Conservation (phyloP, 495 filamentous ascomycete genomes). For the Penicillium paradoxum region DNA sequence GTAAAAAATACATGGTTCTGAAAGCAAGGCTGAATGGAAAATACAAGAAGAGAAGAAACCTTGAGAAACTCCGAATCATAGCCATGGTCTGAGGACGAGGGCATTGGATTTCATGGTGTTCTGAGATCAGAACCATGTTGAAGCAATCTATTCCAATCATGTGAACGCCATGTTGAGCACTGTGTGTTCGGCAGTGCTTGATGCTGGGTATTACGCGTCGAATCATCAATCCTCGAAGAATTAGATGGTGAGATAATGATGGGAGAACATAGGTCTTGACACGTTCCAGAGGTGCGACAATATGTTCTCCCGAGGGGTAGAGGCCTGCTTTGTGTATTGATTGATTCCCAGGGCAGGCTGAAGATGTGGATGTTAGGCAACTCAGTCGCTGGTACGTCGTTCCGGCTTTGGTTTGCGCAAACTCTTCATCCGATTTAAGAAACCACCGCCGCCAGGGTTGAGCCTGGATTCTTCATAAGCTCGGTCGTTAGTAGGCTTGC, state of each 20-base stretch:
- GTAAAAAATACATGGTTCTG: slow-evolving; percentile 8
- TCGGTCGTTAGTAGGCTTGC: slow-evolving; percentile 65
- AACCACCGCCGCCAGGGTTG: slow-evolving; percentile 48
- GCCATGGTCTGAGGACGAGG: neutral
- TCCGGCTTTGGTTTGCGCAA: slow-evolving; percentile 58
- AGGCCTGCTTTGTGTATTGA: too few species aligned
- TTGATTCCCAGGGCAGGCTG: neutral
- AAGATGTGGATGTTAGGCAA: neutral
- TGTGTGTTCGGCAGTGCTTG: slow-evolving; percentile 13
- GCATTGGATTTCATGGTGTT: neutral
- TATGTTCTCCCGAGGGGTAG: neutral
- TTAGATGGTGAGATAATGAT: slow-evolving; percentile 5
- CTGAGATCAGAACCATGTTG: neutral
- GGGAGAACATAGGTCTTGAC: neutral
- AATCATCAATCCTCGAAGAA: slow-evolving; percentile 20
- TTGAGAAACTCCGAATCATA: slow-evolving; percentile 13
- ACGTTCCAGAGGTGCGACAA: neutral
- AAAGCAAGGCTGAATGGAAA: slow-evolving; percentile 6
- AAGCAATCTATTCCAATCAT: slow-evolving; percentile 3
- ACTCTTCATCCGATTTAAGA: slow-evolving; percentile 84
- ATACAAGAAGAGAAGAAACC: slow-evolving; percentile 9
- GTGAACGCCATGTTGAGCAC: slow-evolving; percentile 23
- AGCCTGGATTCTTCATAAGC: slow-evolving; percentile 37
- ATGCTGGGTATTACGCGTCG: slow-evolving; percentile 29
- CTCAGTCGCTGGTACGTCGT: slow-evolving; percentile 35